Evolutionary conservation across 1,284 basidiomycete species (phyloP).

Genomic region (Melampsora americana): DNA sequence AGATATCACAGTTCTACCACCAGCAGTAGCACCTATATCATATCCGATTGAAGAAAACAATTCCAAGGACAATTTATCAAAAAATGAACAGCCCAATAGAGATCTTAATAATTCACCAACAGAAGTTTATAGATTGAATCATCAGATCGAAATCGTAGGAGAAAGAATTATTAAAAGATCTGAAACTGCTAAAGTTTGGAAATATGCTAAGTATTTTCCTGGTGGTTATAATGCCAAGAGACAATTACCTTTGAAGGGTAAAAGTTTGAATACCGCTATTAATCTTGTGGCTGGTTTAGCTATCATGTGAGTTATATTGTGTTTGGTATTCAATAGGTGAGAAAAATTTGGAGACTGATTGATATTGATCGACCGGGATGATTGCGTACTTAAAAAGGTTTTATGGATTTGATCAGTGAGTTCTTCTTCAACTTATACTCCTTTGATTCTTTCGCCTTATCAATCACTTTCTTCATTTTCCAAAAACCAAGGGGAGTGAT

Average conservation of each 20-base stretch:
- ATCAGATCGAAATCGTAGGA: too few relatives aligned
- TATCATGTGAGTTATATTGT: constrained; percentile 33
- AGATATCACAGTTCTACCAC: too few relatives aligned
- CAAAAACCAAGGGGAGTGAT: constrained; percentile 24
- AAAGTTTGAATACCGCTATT: constrained; percentile 44
- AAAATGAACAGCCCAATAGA: too few relatives aligned
- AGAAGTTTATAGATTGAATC: too few relatives aligned
- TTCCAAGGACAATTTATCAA: too few relatives aligned
- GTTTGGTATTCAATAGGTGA: neutral
- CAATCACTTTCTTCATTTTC: neutral
- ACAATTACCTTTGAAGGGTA: constrained; percentile 46
- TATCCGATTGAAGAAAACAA: too few relatives aligned
- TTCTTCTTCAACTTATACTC: neutral
- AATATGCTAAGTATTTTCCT: constrained; percentile 36
- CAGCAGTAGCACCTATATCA: too few relatives aligned
- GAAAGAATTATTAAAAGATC: too few relatives aligned
- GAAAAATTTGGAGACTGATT: neutral
- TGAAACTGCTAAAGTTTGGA: constrained; percentile 12
- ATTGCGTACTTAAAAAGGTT: neutral
- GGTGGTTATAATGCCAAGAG: constrained; percentile 42
- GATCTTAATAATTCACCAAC: too few relatives aligned
- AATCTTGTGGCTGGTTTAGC: constrained; percentile 45
- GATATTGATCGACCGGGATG: too few relatives aligned
- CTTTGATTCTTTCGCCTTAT: neutral
- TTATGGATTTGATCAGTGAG: constrained; percentile 42